These are phyloP conservation scores for Jackrogersella minutella DNA, from an alignment of 495 filamentous ascomycete species.

Conservation along the genomic window DNA sequence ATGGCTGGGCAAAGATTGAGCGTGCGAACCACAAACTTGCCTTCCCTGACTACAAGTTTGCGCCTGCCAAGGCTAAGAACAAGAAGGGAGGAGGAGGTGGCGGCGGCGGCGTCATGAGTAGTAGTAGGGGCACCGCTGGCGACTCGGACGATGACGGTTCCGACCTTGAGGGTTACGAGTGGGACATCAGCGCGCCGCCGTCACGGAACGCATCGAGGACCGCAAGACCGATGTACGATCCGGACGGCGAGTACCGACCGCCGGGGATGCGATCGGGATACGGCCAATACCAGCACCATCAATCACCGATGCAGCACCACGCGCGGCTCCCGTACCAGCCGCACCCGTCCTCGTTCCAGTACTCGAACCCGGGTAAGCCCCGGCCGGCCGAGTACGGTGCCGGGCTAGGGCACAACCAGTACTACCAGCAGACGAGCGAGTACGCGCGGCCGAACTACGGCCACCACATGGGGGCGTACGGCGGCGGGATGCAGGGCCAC, in stretches of 20 bases:
- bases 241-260: constrained; percentile 48
- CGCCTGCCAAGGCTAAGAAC: constrained; percentile 76
- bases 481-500: constrained; percentile 5
- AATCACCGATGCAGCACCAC: constrained; percentile 45
- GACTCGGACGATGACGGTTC: constrained; percentile 53
- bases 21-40: constrained; percentile 84
- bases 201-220: constrained; percentile 45
- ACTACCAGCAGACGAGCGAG: constrained; percentile 62
- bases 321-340: constrained; percentile 44
- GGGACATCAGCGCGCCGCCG: constrained; percentile 46
- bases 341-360: constrained; percentile 66
- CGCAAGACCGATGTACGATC: constrained; percentile 44
- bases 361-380: constrained; percentile 67
- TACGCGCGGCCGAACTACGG: constrained; percentile 31
- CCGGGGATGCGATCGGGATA: constrained; percentile 39
- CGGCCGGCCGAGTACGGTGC: constrained; percentile 63
- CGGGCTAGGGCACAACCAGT: constrained; percentile 61
- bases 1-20: constrained; percentile 80
- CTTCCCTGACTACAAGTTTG: constrained; percentile 95
- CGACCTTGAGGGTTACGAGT: constrained; percentile 41
- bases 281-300: constrained; percentile 34
- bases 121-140: not conserved
- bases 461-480: constrained; percentile 23
- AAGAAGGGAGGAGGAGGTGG: too few relatives aligned
- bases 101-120: not conserved